A percentile compares a stretch with the other conserved stretches of the same genome.
phyloP scores from a whole-genome alignment of 345 rosid genomes.

The Rhodamnia argentea region DNA sequence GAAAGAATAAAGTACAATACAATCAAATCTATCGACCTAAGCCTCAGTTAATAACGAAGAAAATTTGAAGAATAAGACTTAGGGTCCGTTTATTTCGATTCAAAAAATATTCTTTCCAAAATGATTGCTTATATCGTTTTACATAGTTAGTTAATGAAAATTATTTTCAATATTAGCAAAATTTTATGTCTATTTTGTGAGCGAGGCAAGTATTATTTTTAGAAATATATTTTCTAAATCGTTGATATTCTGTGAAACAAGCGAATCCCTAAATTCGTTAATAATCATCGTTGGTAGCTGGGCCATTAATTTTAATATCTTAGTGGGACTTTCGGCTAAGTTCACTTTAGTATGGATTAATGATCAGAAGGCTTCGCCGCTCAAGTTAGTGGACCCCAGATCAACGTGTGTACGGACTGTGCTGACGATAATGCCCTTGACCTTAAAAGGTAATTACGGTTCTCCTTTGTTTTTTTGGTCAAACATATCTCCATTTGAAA shows the following conservation, averaged over 20 bases:
- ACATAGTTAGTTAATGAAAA: accelerated
- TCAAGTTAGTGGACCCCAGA: neutral
- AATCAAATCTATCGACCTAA: neutral
- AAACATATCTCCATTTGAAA: neutral
- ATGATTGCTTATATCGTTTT: accelerated
- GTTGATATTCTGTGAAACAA: neutral
- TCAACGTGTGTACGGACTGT: accelerated
- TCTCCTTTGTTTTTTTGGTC: neutral
- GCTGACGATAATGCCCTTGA: neutral
- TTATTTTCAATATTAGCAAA: neutral
- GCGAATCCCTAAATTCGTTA: neutral
- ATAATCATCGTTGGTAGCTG: neutral
- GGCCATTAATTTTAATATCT: neutral
- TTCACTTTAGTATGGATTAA: neutral
- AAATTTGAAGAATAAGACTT: neutral
- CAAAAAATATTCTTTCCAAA: neutral
- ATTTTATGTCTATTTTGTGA: neutral
- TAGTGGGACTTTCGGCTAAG: neutral
- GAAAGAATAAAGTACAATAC: neutral
- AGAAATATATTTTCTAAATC: neutral
- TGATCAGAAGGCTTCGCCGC: neutral
- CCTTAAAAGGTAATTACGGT: neutral
- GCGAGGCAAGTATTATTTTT: neutral
- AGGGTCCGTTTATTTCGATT: accelerated
- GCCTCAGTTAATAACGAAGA: neutral